Conservation (phyloP, 305 asterid genomes). For the Rubia tinctorum region DNA sequence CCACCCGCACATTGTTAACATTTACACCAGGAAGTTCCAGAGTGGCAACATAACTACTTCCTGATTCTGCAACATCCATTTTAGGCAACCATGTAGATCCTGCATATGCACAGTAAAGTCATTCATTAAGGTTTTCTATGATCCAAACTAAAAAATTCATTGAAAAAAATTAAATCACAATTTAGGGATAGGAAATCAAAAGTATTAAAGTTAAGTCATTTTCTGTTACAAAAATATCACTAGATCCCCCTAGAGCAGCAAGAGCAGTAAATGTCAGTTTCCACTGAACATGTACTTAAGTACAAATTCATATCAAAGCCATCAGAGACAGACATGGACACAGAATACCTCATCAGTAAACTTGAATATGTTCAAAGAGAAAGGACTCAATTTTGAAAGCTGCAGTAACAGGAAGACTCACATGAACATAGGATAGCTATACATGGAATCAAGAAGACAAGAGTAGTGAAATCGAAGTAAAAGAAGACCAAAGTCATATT, state of each 20-base stretch:
- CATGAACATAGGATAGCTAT: neutral
- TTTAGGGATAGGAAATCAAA: no score
- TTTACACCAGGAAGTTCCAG: conserved; percentile 75
- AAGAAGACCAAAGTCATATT: neutral
- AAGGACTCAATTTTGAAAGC: neutral
- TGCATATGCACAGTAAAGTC: conserved; percentile 20
- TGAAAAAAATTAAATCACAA: no score
- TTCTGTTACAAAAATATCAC: neutral
- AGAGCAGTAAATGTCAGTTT: neutral
- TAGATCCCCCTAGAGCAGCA: neutral
- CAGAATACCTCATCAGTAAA: neutral
- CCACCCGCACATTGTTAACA: conserved; percentile 51
- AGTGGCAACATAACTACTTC: conserved; percentile 42
- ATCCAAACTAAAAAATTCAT: neutral
- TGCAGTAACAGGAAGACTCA: neutral
- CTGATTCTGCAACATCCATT: conserved; percentile 74
- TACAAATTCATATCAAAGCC: neutral
- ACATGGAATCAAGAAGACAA: neutral
- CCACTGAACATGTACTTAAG: neutral
- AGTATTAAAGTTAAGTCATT: conserved; percentile 3
- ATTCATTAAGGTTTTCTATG: neutral
- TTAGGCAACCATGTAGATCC: conserved; percentile 58
- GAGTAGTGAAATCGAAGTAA: neutral
- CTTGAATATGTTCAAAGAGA: neutral
- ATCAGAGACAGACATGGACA: neutral